Conservation (phyloP, 1,284 basidiomycete species). For the Dichomitus squalens region DNA sequence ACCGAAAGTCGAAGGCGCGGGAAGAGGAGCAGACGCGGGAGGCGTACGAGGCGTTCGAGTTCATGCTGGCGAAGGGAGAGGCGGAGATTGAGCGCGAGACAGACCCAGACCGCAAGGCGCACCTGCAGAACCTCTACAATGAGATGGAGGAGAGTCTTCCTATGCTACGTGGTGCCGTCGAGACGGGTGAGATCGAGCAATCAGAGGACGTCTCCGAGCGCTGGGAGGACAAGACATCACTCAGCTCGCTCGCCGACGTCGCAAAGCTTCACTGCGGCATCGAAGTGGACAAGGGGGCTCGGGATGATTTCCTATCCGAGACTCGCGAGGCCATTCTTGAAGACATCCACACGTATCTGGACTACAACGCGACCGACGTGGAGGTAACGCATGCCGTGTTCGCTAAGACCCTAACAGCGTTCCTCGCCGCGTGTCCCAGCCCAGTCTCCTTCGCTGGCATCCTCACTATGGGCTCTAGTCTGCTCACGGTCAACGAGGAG, state of each 20-base stretch:
- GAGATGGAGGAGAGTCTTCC: constrained; percentile 44
- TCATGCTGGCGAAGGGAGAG: constrained; percentile 49
- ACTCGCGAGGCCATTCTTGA: constrained; percentile 68
- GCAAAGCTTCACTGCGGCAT: constrained; percentile 89
- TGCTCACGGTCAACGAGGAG: constrained; percentile 87
- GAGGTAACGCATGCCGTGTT: constrained; percentile 86
- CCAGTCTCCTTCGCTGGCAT: constrained; percentile 94
- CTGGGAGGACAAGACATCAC: constrained; percentile 94
- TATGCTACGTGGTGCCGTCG: constrained; percentile 35
- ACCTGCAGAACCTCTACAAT: constrained; percentile 32
- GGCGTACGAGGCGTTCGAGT: constrained; percentile 56
- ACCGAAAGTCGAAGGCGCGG: constrained; percentile 66
- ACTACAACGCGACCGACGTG: constrained; percentile 90
- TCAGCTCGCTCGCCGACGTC: constrained; percentile 92
- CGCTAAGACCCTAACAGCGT: constrained; percentile 80
- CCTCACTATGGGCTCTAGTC: constrained; percentile 89
- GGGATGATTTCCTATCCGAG: constrained; percentile 77
- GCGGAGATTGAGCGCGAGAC: constrained; percentile 44
- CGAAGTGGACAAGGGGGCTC: constrained; percentile 77
- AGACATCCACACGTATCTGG: constrained; percentile 77
- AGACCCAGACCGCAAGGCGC: constrained; percentile 35
- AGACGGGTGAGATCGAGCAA: constrained; percentile 36
- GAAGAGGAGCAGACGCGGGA: constrained; percentile 57
- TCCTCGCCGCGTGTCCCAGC: constrained; percentile 85
- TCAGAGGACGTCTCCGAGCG: constrained; percentile 50